Evolutionary conservation across 2,329 filamentous ascomycete genomes (phyloP), one percentile per base, ranked within the genome.

Genomic region (Albophoma yamanashiensis): DNA sequence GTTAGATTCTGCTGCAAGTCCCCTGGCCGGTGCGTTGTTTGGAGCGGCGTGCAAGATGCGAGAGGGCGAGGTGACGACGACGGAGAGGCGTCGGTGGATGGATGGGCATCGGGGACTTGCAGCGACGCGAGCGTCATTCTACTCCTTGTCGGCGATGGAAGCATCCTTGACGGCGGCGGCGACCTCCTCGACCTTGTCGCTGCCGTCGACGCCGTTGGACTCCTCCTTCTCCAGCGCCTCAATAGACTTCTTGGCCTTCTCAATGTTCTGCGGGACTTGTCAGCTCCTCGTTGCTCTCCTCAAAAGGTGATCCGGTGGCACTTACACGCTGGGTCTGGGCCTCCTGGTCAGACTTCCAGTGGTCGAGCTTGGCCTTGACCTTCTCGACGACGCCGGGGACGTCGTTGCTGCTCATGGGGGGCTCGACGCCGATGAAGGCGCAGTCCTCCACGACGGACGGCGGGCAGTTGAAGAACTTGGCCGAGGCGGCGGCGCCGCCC

Each of bases 181-280:
- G 59, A 78, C 78, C 62, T 82, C 80, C 47, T 82, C 84, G 58
- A 85, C 80, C 62, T 78, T 78, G 64, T 81, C 78, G 62, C 65
- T 69, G 65, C 73, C 75, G 67, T 77, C 80, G 66, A 65, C 62
- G 65, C 73, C 76, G 63, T 74, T 76, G 64, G 76, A 75, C 64
- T 80, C 80, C 63, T 75, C 78, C 59, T 78, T 75, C 69, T 97
- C 93, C 60, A 97, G 84, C 67, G 87, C 87, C 72, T 92, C 91
- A 64, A 99, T 95, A 75, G 97, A 92, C 76, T 93, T 93, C 81
- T 96, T 89, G 63, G 94, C 94, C 77, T 97, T 96, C 64, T 91
- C 90, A 63, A 97, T 88, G 81, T 99, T 99, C 94, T 97, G 69
- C 36, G 47, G 27, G 15, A 22, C 9, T 38, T 9, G 62, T 77